Base-by-base conservation (phyloP, 2,329 filamentous ascomycete genomes). In the Verticillium dahliae region DNA sequence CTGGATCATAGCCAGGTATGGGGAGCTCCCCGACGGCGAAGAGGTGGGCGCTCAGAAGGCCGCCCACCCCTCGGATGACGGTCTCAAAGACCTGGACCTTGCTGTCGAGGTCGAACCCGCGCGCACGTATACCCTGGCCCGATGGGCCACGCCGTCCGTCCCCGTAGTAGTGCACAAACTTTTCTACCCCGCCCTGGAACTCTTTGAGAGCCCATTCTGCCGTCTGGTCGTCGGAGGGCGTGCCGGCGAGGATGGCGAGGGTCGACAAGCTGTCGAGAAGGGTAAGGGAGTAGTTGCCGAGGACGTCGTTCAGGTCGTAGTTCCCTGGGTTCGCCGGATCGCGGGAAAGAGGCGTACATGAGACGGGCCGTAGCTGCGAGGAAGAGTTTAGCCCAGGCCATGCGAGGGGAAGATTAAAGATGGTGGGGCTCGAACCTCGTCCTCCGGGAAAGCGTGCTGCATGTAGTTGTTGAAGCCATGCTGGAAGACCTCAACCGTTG, bases 31-130 rank as follows among this genome's bases (percentile, higher is more conserved):
- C 95, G 27, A 92, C 82, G 13, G 95, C 94, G 73, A 99, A 99
- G 52, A 97, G 78, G 76, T 99, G 95, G 2, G 94, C 92, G 70
- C 93, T 97, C 66, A 99, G 77, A 61, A 99, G 79, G 0, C 95
- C 95, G 14, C 95, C 95, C 56, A 96, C 85, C 15, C 94, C 95
- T 62, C 95, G 85, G 68, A 99, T 99, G 39, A 97, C 94, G 0
- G 94, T 98, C 78, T 99, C 95, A 71, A 99, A 99, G 45, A 99
- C 92, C 76, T 99, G 94, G 1, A 99, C 95, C 76, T 98, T 99
- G 78, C 93, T 97, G 75, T 99, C 94, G 50, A 97, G 80, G 74
- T 99, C 92, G 70, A 99, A 99, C 0, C 92, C 95, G 60, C 87
- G 84, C 3, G 88, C 87, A 65, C 92, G 82, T 62, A 83, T 80